Evolutionary conservation across 2,329 filamentous ascomycete genomes (phyloP).

Genomic region (Lasiodiplodia sp.): DNA sequence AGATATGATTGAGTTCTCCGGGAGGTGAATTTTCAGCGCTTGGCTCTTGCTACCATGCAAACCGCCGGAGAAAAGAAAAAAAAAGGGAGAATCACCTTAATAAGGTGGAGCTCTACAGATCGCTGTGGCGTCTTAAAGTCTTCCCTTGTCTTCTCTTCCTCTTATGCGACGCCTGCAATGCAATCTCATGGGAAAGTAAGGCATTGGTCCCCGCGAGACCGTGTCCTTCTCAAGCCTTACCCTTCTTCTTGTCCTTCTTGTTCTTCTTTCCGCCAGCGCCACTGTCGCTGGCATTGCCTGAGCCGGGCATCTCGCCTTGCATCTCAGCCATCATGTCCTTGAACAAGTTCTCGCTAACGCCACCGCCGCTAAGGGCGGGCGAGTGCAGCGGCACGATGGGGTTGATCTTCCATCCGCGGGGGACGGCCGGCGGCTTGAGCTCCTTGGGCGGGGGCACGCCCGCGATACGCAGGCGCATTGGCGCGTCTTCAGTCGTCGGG

Average conservation of each 20-base stretch:
- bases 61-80: not conserved
- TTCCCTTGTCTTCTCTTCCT: not conserved
- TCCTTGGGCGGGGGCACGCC: conserved; percentile 73
- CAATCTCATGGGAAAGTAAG: not conserved
- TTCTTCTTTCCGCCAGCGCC: conserved; percentile 41
- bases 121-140: not conserved
- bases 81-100: not conserved
- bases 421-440: conserved; percentile 71
- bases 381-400: conserved; percentile 86
- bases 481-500: conserved; percentile 76
- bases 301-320: conserved; percentile 56
- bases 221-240: conserved; percentile 24
- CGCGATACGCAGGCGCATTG: conserved; percentile 75
- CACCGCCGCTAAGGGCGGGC: conserved; percentile 88
- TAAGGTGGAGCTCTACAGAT: not conserved
- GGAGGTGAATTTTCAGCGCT: not conserved
- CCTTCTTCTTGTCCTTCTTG: conserved; percentile 48
- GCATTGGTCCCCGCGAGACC: not conserved
- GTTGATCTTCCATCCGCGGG: conserved; percentile 90
- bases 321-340: conserved; percentile 98
- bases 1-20: not conserved
- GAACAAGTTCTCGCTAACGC: conserved; percentile 91
- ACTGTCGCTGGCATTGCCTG: conserved; percentile 38
- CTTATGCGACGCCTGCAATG: not conserved
- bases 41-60: not conserved